Evolutionary conservation across 306 rosid species (phyloP), one percentile per base, ranked within the genome.

Genomic region (Abrus precatorius): DNA sequence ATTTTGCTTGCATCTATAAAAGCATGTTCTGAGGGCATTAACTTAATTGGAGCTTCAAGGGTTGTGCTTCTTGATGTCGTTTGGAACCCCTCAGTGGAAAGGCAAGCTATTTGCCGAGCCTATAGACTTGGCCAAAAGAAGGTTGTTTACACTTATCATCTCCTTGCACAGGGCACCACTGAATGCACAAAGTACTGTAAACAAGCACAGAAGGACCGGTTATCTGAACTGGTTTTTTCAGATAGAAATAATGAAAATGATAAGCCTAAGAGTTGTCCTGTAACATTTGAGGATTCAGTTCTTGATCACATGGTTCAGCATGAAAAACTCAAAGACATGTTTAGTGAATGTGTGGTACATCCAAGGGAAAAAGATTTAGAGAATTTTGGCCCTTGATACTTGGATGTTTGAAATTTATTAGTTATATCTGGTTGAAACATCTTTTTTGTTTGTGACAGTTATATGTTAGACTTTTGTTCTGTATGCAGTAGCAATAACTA

Each of bases 1-100:
- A 38, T 85, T 10, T 48, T 85, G 1, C 84, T 82, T 48, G 88
- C 86, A 10, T 83, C 85, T 0, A 79, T 78, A 13, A 86, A 63
- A 33, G 86, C 85, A 20, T 83, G 86, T 48, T 79, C 77, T 12
- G 85, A 83, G 54, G 86, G 86, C 0, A 86, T 86, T 6, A 86
- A 60, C 57, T 75, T 86, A 3, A 36, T 56, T 27, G 89, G 85
- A 29, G 89, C 89, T 57, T 86, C 89, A 5, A 86, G 89, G 56
- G 89, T 83, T 11, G 85, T 86, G 7, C 70, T 86, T 13, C 80
- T 86, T 3, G 86, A 86, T 75, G 86, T 86, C 20, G 82, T 79
- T 20, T 86, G 89, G 86, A 86, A 86, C 13, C 86, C 83, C 0
- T 75, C 85, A 1, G 84, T 83, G 13, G 89, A 79, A 65, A 75